These are phyloP conservation scores for Diphasiastrum complanatum DNA, from an alignment of 83 land plant genomes.

Conservation along the genomic window DNA sequence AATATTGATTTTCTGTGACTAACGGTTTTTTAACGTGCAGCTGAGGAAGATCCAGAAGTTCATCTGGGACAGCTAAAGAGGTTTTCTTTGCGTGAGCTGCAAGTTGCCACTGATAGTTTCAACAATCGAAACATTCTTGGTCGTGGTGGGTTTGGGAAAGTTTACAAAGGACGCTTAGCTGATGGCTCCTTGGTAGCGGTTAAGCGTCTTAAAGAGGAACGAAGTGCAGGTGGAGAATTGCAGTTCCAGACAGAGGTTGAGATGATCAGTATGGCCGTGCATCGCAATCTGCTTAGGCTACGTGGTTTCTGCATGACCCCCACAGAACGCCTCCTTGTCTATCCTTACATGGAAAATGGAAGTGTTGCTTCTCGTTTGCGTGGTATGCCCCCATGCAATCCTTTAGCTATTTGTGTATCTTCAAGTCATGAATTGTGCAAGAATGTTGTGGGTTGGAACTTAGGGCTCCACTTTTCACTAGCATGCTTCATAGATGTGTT, in stretches of 20 bases:
- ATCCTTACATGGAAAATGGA: too few species aligned
- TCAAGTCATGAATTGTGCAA: background rate
- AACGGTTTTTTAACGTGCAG: background rate
- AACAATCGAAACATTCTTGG: constrained; percentile 6
- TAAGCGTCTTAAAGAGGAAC: constrained; percentile 8
- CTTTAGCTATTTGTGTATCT: constrained; percentile 7
- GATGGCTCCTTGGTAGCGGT: constrained; percentile 15
- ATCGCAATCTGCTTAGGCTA: too few species aligned
- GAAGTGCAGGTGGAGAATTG: too few species aligned
- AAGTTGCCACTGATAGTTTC: too few species aligned
- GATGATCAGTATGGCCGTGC: too few species aligned
- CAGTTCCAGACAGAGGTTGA: too few species aligned
- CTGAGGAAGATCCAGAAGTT: constrained; percentile 18
- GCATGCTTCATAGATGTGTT: background rate
- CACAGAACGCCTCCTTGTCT: too few species aligned
- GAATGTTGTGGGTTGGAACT: constrained; percentile 5
- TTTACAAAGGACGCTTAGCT: too few species aligned
- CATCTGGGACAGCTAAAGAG: too few species aligned
- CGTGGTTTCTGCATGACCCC: too few species aligned
- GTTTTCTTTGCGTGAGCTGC: too few species aligned
- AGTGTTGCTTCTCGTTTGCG: too few species aligned
- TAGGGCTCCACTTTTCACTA: background rate
- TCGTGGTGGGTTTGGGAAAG: constrained; percentile 13
- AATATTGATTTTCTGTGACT: background rate
- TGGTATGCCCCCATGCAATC: constrained; percentile 12